Base-by-base conservation (phyloP, 1,284 basidiomycete species). In the Moniliophthora roreri region DNA sequence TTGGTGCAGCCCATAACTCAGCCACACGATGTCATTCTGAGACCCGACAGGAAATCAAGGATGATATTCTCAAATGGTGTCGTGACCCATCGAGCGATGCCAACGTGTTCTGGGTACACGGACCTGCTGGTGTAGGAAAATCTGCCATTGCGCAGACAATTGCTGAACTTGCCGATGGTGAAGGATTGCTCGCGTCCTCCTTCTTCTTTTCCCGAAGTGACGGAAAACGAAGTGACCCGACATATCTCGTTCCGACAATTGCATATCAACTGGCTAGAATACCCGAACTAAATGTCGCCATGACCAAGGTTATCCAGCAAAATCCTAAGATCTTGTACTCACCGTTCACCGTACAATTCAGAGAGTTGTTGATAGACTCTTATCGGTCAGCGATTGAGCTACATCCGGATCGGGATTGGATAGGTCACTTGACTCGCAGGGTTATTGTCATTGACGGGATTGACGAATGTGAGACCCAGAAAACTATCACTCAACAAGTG, bases 151-250 rank as follows among this genome's bases (percentile, higher is more conserved):
- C 41, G 21, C 7, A 23, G 16, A 42, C 16, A 15, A 15, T 42
- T 42, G 41, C 41, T 6, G 21, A 42, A 42, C 13, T 13, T 23
- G 21, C 21, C 21, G 41, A 42, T 7, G 18, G 26, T 6, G 18
- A 42, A 1, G 41, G 41, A 21, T 24, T 42, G 21, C 21, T 23
- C 9, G 41, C 41, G 4, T 42, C 41, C 13, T 42, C 26, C 18
- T 42, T 42, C 18, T 42, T 42, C 18, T 23, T 42, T 41, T 39
- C 37, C 15, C 56, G 56, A 4, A 7, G 42, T 11, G 35, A 53
- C n/a, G 13, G 32, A 1, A 24, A 13, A 16, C 20, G 55, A 1
- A 52, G 40, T 37, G 48, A 40, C 13, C 37, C 44, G 21, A 21
- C 24, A 13, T 20, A 28, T 11, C 24, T 48, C 15, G 26, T 53